Percentiles rank a stretch among this genome's conserved stretches.
Conservation (phyloP, 78 protist species). For the Chrysochromulina tobinii region DNA sequence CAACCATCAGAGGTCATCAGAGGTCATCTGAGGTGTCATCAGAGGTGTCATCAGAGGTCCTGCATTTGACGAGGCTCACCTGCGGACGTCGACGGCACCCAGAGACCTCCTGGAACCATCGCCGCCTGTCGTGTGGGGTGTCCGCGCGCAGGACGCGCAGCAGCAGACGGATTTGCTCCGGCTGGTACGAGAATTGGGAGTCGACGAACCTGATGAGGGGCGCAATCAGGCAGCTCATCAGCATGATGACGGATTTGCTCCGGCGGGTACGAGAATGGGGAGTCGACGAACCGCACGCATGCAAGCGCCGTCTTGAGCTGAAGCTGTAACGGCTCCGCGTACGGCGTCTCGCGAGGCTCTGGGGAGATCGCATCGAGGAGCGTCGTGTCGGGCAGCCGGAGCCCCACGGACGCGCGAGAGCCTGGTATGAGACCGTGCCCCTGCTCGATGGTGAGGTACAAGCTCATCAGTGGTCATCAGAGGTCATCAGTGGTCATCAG, state of each 20-base stretch:
- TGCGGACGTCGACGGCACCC: slow-evolving; percentile 32
- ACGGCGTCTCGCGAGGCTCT: slow-evolving; percentile 43
- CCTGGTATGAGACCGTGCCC: slow-evolving; percentile 64
- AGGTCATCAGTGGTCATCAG: no score
- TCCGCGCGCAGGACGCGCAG: slow-evolving; percentile 39
- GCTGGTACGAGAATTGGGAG: no score
- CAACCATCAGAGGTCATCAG: no score
- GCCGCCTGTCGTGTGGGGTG: background rate
- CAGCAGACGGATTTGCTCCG: background rate
- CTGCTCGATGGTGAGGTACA: slow-evolving; percentile 32
- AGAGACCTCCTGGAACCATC: background rate
- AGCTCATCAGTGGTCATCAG: no score
- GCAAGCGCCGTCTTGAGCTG: slow-evolving; percentile 56
- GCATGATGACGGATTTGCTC: no score
- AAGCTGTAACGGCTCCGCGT: slow-evolving; percentile 59
- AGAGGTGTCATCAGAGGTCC: background rate
- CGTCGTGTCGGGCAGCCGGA: slow-evolving; percentile 39
- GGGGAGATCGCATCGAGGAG: slow-evolving; percentile 35
- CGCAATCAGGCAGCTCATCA: no score
- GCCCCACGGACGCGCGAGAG: slow-evolving; percentile 43
- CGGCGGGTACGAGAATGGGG: background rate
- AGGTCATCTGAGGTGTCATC: no score
- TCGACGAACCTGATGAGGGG: no score
- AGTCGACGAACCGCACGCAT: slow-evolving; percentile 39
- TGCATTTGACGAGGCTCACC: background rate